Evolutionary conservation across 225 moss, liverwort and hornwort genomes (phyloP).

Genomic region (Physcomitrium patens): DNA sequence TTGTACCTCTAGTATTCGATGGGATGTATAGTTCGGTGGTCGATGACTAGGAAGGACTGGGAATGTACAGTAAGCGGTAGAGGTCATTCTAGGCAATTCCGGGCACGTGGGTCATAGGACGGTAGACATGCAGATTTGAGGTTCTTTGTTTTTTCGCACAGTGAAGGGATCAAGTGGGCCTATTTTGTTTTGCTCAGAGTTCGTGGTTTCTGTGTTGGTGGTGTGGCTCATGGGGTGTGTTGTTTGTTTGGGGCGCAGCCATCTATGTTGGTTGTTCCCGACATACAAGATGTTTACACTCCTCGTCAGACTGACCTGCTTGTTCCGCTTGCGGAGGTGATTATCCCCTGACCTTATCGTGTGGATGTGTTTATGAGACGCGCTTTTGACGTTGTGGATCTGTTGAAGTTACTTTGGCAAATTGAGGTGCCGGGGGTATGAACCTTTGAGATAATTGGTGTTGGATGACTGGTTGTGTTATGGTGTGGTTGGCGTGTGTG

Average conservation of each 20-base stretch:
- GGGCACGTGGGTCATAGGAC: not conserved
- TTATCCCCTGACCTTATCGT: conserved; percentile 10
- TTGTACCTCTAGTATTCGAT: not conserved
- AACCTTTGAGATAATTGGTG: conserved; percentile 3
- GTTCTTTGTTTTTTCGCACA: no score
- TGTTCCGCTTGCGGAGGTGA: conserved; percentile 82
- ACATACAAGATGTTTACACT: conserved; percentile 96
- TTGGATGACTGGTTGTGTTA: conserved; percentile 11
- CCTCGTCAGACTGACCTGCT: conserved; percentile 93
- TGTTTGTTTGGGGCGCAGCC: conserved; percentile 64
- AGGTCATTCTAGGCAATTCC: not conserved
- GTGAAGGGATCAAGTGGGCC: no score
- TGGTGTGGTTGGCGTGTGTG: conserved; percentile 13
- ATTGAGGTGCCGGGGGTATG: not conserved
- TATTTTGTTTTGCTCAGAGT: not conserved
- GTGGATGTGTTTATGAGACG: not conserved
- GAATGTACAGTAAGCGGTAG: conserved; percentile 2
- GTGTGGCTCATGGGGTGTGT: conserved; percentile 23
- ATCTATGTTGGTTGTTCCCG: conserved; percentile 98
- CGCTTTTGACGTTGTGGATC: not conserved
- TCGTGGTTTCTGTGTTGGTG: not conserved
- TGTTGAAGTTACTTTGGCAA: no score
- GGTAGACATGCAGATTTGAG: not conserved
- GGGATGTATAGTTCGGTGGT: not conserved
- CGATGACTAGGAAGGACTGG: not conserved